A percentile compares a stretch with the other conserved stretches of the same genome.
These are phyloP conservation scores for Penicillium griseofulvum DNA, from an alignment of 2,329 filamentous ascomycete species.

Conservation along the genomic window DNA sequence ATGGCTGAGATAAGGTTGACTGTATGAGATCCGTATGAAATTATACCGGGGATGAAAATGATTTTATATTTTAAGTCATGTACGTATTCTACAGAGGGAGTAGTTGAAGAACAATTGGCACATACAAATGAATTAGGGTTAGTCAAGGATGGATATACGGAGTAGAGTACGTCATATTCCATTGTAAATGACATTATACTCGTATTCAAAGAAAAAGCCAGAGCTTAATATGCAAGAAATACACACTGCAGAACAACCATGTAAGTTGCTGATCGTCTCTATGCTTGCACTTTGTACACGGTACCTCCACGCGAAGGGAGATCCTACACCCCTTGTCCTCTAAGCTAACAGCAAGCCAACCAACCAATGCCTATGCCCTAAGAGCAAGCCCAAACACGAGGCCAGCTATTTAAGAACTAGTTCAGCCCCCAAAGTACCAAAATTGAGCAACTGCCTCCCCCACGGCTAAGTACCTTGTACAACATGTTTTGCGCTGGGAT, in stretches of 20 bases:
- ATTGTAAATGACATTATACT: neutral
- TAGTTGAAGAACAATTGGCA: neutral
- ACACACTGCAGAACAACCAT: neutral
- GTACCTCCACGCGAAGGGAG: slow-evolving; percentile 1
- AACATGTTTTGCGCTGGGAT: slow-evolving; percentile 16
- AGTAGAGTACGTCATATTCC: neutral
- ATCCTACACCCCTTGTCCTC: neutral
- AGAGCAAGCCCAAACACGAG: neutral
- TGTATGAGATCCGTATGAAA: neutral
- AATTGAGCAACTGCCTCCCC: neutral
- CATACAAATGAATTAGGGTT: neutral
- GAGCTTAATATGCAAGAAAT: neutral
- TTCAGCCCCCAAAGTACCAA: neutral
- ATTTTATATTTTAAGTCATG: neutral
- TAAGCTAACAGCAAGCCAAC: neutral
- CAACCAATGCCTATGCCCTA: neutral
- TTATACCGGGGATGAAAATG: neutral
- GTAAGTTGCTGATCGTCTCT: neutral
- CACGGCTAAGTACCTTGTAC: slow-evolving; percentile 13
- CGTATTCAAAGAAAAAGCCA: neutral
- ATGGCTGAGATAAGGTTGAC: slow-evolving; percentile 5
- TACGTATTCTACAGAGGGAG: neutral
- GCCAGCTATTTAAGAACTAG: neutral
- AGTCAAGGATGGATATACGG: neutral
- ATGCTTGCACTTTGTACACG: slow-evolving; percentile 2